Evolutionary conservation across 2,329 filamentous ascomycete species (phyloP).

Genomic region (Colletotrichum abscissum): DNA sequence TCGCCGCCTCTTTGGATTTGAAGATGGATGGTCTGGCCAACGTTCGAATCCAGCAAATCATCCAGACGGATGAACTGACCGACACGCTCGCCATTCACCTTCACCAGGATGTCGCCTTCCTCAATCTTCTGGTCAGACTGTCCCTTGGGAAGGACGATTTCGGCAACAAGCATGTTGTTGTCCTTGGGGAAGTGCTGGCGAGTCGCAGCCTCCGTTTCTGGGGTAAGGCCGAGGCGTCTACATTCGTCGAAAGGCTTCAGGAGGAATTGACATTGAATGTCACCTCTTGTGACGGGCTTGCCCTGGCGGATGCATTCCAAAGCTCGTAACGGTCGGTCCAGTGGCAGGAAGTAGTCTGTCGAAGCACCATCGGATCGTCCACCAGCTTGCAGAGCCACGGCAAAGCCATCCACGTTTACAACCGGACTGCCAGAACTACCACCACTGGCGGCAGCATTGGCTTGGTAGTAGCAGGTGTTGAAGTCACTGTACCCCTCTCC

Average conservation of each 20-base stretch:
- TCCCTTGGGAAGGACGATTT: constrained; percentile 92
- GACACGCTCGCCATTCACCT: constrained; percentile 92
- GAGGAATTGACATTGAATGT: constrained; percentile 98
- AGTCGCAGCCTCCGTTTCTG: constrained; percentile 87
- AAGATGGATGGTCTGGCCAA: constrained; percentile 81
- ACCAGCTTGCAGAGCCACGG: constrained; percentile 92
- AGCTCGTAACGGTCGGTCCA: constrained; percentile 90
- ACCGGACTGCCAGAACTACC: constrained; percentile 99
- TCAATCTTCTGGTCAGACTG: constrained; percentile 89
- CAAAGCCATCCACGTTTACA: constrained; percentile 92
- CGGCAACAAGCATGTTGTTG: constrained; percentile 96
- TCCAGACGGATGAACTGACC: constrained; percentile 94
- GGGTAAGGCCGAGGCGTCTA: constrained; percentile 83
- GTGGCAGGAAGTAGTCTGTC: constrained; percentile 95
- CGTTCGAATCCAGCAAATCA: constrained; percentile 89
- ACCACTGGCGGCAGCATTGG: constrained; percentile 94
- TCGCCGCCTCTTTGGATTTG: constrained; percentile 90
- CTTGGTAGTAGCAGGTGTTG: constrained; percentile 96
- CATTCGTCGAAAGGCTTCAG: constrained; percentile 98
- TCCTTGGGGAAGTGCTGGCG: constrained; percentile 88
- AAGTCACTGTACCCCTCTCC: constrained; percentile 99
- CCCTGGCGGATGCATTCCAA: constrained; percentile 85
- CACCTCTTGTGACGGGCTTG: constrained; percentile 83
- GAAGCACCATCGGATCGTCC: constrained; percentile 94
- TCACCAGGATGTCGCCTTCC: constrained; percentile 92